Evolutionary conservation across 2,329 filamentous ascomycete genomes (phyloP), one percentile per base, ranked within the genome.

Genomic region (Zasmidium angulare): DNA sequence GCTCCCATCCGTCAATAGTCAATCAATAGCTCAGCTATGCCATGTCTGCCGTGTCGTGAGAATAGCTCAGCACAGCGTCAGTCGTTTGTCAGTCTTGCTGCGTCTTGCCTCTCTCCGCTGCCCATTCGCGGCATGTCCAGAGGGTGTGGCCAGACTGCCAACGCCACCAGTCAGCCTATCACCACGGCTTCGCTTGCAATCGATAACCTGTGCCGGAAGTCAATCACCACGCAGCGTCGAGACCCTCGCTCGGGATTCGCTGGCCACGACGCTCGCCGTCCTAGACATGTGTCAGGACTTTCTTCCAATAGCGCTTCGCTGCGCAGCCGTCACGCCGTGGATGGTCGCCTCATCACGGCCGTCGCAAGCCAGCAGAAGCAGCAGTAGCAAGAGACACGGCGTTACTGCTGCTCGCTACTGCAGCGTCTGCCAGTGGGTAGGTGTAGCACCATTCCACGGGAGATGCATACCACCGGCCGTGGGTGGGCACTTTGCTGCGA

Each of bases 181-280:
- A 51, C 46, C 47, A 58, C 52, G 54, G 53, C 58, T 46, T 52
- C 43, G 48, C 46, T 47, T 51, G 54, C 60, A 59, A 56, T 63
- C 55, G 55, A 59, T 63, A 55, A 24, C 26, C 51, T 58, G 51
- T 63, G 62, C 58, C 60, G 62, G 58, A 59, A 61, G 60, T 50
- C 52, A 40, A 60, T 60, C 36, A 40, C 50, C 46, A 55, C 51
- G 17, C 36, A 46, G 23, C 26, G 53, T 31, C 56, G 48, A 48
- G 55, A 57, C 56, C 58, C 55, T 63, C 55, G 55, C 46, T 56
- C 26, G 40, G 59, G 58, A 62, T 64, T 58, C 55, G 59, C 54
- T 56, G 50, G 46, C 17, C 43, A 51, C 11, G 2, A 23, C 51
- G 48, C 57, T 47, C 51, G 46, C 51, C 49, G 36, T 23, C 26